Base-by-base conservation (phyloP, 2,329 filamentous ascomycete genomes). In the Neurospora crassa region DNA sequence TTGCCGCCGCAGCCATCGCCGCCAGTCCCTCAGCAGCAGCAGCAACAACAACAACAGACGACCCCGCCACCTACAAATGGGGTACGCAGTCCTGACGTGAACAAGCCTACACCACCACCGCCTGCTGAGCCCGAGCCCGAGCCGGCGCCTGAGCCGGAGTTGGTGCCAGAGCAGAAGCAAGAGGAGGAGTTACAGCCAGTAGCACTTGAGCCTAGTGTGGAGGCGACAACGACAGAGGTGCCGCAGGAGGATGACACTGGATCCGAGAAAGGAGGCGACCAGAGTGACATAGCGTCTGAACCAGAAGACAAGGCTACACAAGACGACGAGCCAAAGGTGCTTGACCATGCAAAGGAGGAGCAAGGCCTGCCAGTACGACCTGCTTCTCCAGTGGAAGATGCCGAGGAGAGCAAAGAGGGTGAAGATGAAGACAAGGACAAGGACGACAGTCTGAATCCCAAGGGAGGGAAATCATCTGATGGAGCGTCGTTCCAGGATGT, bases 401-500 rank as follows among this genome's bases (percentile, higher is more conserved):
- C 69, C 69, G 74, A 73, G 69, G 73, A 77, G 72, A 75, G 75
- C 42, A 74, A 75, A 29, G 67, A 74, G 69, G 67, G 77, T 24
- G 78, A 78, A 16, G 78, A 78, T 14, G 75, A 77, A 8, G 77
- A 78, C 6, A 80, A 81, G 7, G 79, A 81, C 42, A 74, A 78
- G 18, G 76, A 76, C n/a, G 76, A 78, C 47, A 77, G 79, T 18
- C 76, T 78, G 76, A 78, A 81, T 18, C 79, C 80, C 67, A 84
- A 83, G 73, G 80, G 82, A 0, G 80, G 82, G 18, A 80, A 82
- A 59, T 86, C 86, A 7, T 84, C 87, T 3, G 87, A 88, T 74
- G 85, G 86, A 0, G 83, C 84, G 5, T 87, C 87, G n/a, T 90
- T 90, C 79, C 88, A 90, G 76, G 87, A 90, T 75, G 88, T 90